phyloP scores from a whole-genome alignment of 345 rosid genomes.

The Syzygium oleosum region DNA sequence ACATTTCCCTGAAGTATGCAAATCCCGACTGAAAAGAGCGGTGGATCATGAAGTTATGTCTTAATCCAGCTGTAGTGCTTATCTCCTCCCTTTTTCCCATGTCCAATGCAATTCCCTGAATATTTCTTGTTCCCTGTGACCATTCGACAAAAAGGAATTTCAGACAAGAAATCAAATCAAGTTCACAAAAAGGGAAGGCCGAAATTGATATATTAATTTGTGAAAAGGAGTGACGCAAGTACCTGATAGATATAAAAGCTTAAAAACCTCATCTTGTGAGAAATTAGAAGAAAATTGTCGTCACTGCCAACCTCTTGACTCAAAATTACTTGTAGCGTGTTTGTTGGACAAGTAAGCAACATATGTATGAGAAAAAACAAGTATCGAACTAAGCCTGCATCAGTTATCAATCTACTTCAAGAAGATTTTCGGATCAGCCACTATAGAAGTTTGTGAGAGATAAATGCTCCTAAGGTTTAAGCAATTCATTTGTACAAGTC shows the following conservation, averaged over 20 bases:
- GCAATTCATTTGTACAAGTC: background rate
- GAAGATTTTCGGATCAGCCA: background rate
- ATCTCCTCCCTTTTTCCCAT: constrained; percentile 4
- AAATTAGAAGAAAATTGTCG: background rate
- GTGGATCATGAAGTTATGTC: background rate
- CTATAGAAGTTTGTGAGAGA: background rate
- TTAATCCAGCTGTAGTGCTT: background rate
- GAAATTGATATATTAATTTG: background rate
- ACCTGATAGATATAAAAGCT: background rate
- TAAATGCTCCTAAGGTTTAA: background rate
- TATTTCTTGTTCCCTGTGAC: constrained; percentile 30
- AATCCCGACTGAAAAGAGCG: constrained; percentile 1
- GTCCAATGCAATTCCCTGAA: constrained; percentile 39
- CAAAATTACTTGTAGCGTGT: background rate
- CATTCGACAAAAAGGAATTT: background rate
- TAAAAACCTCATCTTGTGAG: background rate
- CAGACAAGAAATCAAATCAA: background rate
- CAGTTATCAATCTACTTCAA: background rate
- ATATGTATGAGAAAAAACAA: background rate
- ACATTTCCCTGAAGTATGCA: constrained; percentile 8
- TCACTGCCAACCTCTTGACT: background rate
- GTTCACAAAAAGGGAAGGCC: background rate
- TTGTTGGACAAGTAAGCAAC: background rate
- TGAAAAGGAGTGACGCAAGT: background rate
- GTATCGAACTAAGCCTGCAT: background rate